Evolutionary conservation across 768 basidiomycete species (phyloP).

Genomic region (Pleurotus ostreatus): DNA sequence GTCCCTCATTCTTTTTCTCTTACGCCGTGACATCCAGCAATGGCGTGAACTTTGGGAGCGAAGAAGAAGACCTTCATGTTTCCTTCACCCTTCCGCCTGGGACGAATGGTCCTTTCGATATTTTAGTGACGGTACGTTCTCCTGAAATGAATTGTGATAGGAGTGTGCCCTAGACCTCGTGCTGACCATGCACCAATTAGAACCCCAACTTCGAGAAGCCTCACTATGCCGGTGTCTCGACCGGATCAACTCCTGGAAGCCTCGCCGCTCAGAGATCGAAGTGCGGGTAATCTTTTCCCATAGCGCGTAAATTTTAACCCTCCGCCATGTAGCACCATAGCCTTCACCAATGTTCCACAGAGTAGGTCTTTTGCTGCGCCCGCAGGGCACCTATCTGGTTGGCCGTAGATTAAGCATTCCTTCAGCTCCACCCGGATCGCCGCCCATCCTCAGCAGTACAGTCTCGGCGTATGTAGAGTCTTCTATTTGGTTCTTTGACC

Average conservation of each 20-base stretch:
- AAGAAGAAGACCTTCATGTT: slow-evolving; percentile 3
- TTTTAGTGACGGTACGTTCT: slow-evolving; percentile 31
- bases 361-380: background rate
- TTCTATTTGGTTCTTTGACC: slow-evolving; percentile 42
- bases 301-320: background rate
- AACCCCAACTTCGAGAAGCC: slow-evolving; percentile 32
- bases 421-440: slow-evolving; percentile 29
- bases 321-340: background rate
- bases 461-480: slow-evolving; percentile 27
- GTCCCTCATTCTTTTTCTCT: background rate
- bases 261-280: slow-evolving; percentile 1
- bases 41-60: slow-evolving; percentile 3
- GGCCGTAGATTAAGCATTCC: too few species aligned
- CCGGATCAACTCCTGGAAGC: background rate
- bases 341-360: slow-evolving; percentile 2
- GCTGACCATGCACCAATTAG: slow-evolving; percentile 17
- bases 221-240: slow-evolving; percentile 2
- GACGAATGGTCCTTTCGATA: slow-evolving; percentile 23
- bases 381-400: background rate
- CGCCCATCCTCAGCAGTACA: slow-evolving; percentile 1
- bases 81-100: slow-evolving; percentile 12
- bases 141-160: background rate
- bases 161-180: background rate
- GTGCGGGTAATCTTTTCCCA: background rate
- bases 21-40: background rate